Evolutionary conservation across 371 early-diverging fungal species (phyloP).

Genomic region (Homolaphlyctis polyrhiza): DNA sequence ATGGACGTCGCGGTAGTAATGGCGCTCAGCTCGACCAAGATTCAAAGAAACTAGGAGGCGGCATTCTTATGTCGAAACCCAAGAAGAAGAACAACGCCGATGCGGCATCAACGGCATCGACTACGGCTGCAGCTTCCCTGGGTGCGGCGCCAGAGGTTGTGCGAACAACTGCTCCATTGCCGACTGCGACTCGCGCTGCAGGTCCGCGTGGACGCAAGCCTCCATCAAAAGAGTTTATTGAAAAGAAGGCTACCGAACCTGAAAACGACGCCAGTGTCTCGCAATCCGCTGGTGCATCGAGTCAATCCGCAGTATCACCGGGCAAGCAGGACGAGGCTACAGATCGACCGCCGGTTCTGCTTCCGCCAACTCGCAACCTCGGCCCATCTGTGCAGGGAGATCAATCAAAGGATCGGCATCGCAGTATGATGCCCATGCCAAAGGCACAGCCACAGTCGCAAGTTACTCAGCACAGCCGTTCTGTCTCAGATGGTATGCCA

Average conservation of each 20-base stretch:
- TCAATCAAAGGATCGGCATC: background rate
- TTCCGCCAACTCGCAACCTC: background rate
- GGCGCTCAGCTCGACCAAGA: too few relatives aligned
- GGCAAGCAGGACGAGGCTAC: too few relatives aligned
- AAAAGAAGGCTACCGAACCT: conserved; percentile 2
- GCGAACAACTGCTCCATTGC: conserved; percentile 7
- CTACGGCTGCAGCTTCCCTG: background rate
- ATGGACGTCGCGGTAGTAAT: too few relatives aligned
- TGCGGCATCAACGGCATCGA: background rate
- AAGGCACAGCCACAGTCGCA: background rate
- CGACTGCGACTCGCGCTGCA: conserved; percentile 1
- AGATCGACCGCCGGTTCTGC: background rate
- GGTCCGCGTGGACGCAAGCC: conserved; percentile 14
- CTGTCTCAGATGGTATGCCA: too few relatives aligned
- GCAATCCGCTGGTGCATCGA: too few relatives aligned
- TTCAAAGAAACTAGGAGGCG: too few relatives aligned
- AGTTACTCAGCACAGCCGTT: too few relatives aligned
- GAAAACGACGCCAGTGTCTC: too few relatives aligned
- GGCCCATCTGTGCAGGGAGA: background rate
- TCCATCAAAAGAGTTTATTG: conserved; percentile 8
- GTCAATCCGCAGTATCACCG: too few relatives aligned
- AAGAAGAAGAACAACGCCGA: too few relatives aligned
- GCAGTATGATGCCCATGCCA: background rate
- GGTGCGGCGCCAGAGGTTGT: background rate
- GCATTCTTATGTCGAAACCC: too few relatives aligned